phyloP scores from a whole-genome alignment of 495 filamentous ascomycete genomes.

The Aspergillus biplanus region DNA sequence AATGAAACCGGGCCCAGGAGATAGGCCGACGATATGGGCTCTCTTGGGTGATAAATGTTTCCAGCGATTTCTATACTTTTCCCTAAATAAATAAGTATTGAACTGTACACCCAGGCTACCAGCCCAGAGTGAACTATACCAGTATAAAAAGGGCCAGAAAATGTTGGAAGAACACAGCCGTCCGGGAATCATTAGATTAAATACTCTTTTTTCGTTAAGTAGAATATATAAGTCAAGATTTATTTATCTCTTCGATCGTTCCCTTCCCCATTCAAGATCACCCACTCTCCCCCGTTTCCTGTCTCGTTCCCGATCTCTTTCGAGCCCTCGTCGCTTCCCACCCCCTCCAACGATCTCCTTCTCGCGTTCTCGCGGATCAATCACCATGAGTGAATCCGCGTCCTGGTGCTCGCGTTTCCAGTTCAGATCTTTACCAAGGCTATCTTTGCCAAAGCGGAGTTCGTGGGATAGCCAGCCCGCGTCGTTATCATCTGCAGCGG shows the following conservation, averaged over 20 bases:
- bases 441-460: conserved; percentile 85
- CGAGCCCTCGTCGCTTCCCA: conserved; percentile 27
- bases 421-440: conserved; percentile 85
- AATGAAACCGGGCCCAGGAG: no score
- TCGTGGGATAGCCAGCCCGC: conserved; percentile 69
- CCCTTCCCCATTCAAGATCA: conserved; percentile 45
- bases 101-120: no score
- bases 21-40: no score
- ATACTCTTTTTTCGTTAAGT: no score
- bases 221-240: no score
- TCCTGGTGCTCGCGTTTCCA: conserved; percentile 89
- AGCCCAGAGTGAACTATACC: no score
- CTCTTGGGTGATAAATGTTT: no score
- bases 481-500: conserved; percentile 63
- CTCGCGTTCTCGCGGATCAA: conserved; percentile 88
- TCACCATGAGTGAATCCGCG: conserved; percentile 87
- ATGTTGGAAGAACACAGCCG: no score
- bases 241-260: conserved; percentile 14
- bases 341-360: conserved; percentile 56
- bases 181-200: no score
- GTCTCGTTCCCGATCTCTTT: conserved; percentile 47
- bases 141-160: no score
- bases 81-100: no score
- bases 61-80: no score
- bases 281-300: conserved; percentile 39